Percentiles rank a stretch among this genome's conserved stretches.
Evolutionary conservation across 148 eudicot species (phyloP).

Genomic region (Selenicereus undatus): DNA sequence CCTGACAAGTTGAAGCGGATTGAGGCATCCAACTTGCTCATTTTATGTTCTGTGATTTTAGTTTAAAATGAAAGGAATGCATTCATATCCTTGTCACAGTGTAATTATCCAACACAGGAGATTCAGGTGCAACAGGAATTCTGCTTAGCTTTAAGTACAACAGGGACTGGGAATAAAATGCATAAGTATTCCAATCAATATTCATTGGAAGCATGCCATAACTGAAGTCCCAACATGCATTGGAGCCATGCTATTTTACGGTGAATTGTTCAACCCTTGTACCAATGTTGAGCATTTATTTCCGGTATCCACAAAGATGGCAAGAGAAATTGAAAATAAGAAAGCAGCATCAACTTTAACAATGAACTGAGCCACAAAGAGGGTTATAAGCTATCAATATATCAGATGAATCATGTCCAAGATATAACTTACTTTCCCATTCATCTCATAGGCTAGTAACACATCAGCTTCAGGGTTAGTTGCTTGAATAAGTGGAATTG

Average conservation of each 20-base stretch:
- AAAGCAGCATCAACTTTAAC: background rate
- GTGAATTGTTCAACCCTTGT: too few species aligned
- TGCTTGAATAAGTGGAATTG: constrained; percentile 79
- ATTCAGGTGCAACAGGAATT: background rate
- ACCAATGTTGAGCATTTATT: too few species aligned
- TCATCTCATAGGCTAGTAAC: constrained; percentile 94
- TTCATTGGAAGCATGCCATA: background rate
- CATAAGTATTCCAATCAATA: background rate
- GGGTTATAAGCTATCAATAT: background rate
- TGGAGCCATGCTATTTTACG: too few species aligned
- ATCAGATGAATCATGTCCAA: constrained; percentile 3
- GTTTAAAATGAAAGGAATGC: background rate
- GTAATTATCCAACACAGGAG: too few species aligned
- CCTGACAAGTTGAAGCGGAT: background rate
- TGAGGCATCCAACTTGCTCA: background rate
- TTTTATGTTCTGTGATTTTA: background rate
- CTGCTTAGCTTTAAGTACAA: background rate
- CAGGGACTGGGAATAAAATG: background rate
- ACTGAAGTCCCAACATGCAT: background rate
- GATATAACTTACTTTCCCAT: constrained; percentile 58
- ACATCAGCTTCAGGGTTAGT: constrained; percentile 89
- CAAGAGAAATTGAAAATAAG: background rate
- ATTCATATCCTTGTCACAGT: background rate
- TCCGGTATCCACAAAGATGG: background rate
- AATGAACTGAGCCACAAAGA: background rate